phyloP scores from a whole-genome alignment of 805 yeast genomes.

The Wickerhamomyces chaumierensis region DNA sequence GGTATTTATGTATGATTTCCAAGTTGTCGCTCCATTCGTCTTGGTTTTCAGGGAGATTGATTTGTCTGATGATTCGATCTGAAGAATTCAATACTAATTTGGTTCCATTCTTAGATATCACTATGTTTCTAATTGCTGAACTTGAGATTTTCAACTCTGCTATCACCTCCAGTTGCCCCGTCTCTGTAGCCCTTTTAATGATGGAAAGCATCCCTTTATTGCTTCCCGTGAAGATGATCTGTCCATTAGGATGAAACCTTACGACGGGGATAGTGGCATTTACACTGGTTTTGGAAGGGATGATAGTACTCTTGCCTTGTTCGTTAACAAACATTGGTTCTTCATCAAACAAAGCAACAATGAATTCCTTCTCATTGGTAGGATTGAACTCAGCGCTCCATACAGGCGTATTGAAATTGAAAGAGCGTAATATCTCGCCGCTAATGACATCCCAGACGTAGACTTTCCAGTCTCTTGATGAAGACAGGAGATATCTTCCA shows the following conservation, averaged over 20 bases:
- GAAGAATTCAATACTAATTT: conserved; percentile 67
- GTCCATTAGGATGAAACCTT: conserved; percentile 41
- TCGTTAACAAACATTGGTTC: conserved; percentile 40
- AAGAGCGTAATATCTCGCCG: conserved; percentile 28
- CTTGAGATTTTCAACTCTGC: conserved; percentile 47
- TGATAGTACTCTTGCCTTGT: conserved; percentile 12
- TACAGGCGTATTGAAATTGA: conserved; percentile 56
- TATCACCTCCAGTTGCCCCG: too few relatives aligned
- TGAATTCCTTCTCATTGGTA: conserved; percentile 30
- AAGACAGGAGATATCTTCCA: conserved; percentile 57
- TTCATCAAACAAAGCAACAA: conserved; percentile 59
- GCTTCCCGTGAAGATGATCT: conserved; percentile 60
- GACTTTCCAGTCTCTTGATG: conserved; percentile 76
- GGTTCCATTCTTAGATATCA: conserved; percentile 45
- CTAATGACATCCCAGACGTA: conserved; percentile 66
- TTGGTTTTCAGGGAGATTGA: conserved; percentile 27
- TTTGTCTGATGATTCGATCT: conserved; percentile 64
- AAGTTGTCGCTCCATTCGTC: conserved; percentile 29
- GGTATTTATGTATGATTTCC: conserved; percentile 70
- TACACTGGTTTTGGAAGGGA: too few relatives aligned
- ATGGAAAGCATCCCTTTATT: conserved; percentile 69
- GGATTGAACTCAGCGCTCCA: conserved; percentile 62
- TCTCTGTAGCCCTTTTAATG: too few relatives aligned
- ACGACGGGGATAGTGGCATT: conserved; percentile 18
- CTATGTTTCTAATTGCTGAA: conserved; percentile 60